Percentiles rank a stretch among this genome's conserved stretches.
Evolutionary conservation across 192 early-diverging fungal species (phyloP).

Genomic region (Martensiomyces pterosporus): DNA sequence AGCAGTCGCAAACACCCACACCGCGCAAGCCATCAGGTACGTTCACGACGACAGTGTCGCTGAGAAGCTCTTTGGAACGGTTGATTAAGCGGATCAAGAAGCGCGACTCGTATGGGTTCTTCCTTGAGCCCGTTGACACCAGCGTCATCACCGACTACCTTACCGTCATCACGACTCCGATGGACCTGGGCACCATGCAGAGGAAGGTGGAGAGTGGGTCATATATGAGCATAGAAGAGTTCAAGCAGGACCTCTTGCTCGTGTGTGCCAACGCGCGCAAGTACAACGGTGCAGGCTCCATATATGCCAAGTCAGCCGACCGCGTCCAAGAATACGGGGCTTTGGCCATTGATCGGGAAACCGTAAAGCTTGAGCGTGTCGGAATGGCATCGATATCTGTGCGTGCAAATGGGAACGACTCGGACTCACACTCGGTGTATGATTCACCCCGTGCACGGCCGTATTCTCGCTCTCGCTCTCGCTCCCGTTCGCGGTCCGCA

Average conservation of each 20-base stretch:
- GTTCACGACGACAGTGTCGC: conserved; percentile 37
- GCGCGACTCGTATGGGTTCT: conserved; percentile 85
- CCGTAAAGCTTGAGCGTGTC: conserved; percentile 36
- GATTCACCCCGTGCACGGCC: conserved; percentile 5
- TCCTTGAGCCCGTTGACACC: conserved; percentile 81
- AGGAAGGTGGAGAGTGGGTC: conserved; percentile 58
- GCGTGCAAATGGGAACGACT: conserved; percentile 3
- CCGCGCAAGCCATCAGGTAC: conserved; percentile 8
- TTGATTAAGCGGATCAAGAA: conserved; percentile 62
- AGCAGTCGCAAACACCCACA: too few species aligned
- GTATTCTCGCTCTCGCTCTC: conserved; percentile 2
- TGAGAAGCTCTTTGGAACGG: conserved; percentile 61
- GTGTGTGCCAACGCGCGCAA: conserved; percentile 77
- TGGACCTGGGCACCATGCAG: conserved; percentile 91
- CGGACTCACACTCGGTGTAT: conserved; percentile 9
- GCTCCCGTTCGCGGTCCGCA: conserved; percentile 9
- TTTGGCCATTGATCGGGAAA: conserved; percentile 65
- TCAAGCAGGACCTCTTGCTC: conserved; percentile 71
- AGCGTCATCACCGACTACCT: conserved; percentile 73
- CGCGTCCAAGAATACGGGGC: conserved; percentile 66
- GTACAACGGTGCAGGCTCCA: conserved; percentile 78
- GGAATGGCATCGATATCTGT: conserved; percentile 23
- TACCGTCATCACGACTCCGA: conserved; percentile 72
- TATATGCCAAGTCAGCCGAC: conserved; percentile 79
- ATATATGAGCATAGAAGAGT: conserved; percentile 67